phyloP scores from a whole-genome alignment of 2,329 filamentous ascomycete species.

The Sporothrix globosa region DNA sequence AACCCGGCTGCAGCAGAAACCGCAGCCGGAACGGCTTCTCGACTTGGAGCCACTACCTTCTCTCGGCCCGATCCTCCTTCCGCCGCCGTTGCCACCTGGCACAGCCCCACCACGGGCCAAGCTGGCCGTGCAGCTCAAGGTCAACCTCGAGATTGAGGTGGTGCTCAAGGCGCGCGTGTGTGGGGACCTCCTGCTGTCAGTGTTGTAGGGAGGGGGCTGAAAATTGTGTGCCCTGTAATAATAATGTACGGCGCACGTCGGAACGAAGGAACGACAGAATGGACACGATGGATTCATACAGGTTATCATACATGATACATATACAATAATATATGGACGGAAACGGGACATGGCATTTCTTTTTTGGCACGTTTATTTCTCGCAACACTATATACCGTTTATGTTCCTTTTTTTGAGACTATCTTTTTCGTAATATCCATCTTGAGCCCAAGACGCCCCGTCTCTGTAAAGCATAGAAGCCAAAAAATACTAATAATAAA shows the following conservation, averaged over 20 bases:
- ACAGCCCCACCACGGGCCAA: conserved; percentile 41
- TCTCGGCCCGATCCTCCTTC: conserved; percentile 38
- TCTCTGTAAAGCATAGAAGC: not conserved
- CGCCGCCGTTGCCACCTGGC: not conserved
- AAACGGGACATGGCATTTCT: too few relatives aligned
- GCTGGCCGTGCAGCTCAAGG: conserved; percentile 63
- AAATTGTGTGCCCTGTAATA: not conserved
- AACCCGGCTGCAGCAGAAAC: not conserved
- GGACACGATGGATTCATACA: not conserved
- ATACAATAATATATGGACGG: conserved; percentile 1
- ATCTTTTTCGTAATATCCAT: not conserved
- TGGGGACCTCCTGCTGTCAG: conserved; percentile 66
- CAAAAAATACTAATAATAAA: not conserved
- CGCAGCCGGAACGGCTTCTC: not conserved
- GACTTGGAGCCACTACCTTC: conserved; percentile 39
- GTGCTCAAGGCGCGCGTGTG: conserved; percentile 69
- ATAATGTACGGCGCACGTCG: not conserved
- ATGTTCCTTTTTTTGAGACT: not conserved
- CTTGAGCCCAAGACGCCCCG: not conserved
- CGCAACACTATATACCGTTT: not conserved
- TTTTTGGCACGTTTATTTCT: not conserved
- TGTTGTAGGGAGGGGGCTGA: conserved; percentile 41
- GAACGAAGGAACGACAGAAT: not conserved
- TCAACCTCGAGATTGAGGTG: conserved; percentile 70
- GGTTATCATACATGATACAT: not conserved